Evolutionary conservation across 176 grass and related monocot species (phyloP).

Genomic region (Miscanthus lutarioriparius): DNA sequence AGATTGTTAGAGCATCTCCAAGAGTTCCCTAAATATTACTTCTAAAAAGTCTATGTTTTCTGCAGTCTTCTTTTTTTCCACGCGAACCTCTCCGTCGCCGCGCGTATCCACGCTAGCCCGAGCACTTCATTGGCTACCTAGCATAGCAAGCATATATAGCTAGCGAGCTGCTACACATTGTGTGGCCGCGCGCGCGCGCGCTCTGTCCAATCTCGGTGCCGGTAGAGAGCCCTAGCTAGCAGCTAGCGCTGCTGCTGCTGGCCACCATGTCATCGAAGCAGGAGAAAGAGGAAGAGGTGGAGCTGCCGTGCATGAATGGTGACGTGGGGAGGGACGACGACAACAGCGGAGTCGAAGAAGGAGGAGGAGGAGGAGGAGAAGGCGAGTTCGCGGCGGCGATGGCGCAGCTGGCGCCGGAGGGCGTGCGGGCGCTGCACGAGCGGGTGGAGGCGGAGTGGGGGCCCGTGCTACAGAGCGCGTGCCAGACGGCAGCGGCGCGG

Average conservation of each 20-base stretch:
- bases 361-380: not conserved
- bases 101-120: too few species aligned
- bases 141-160: not conserved
- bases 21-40: too few species aligned
- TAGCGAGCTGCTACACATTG: constrained; percentile 5
- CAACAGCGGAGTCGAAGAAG: not conserved
- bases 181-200: constrained; percentile 31
- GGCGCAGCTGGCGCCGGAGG: constrained; percentile 54
- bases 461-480: constrained; percentile 75
- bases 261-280: constrained; percentile 32
- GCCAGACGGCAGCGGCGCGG: constrained; percentile 90
- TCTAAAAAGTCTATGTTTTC: too few species aligned
- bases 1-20: too few species aligned
- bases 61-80: too few species aligned
- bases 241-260: not conserved
- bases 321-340: not conserved
- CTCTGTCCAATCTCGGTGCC: not conserved
- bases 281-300: not conserved
- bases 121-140: not conserved
- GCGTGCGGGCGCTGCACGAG: constrained; percentile 68
- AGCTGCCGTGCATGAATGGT: constrained; percentile 20
- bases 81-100: too few species aligned
- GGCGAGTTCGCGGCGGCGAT: constrained; percentile 39
- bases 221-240: too few species aligned
- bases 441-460: constrained; percentile 75